Evolutionary conservation across 2,329 filamentous ascomycete genomes (phyloP).

Genomic region (Xylaria hypoxylon): DNA sequence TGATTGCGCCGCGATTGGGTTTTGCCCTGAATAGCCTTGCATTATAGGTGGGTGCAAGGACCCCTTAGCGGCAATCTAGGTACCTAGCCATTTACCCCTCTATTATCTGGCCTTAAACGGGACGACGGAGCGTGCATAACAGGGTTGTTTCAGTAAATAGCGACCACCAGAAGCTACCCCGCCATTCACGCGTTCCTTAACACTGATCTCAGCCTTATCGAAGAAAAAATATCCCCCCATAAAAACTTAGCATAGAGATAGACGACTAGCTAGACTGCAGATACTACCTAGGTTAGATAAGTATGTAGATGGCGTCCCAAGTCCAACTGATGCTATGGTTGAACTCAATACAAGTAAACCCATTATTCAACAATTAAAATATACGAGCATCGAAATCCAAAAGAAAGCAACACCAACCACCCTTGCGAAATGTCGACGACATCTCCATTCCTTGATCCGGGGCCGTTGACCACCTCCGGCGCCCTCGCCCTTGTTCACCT

Average conservation of each 20-base stretch:
- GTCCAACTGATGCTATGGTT: too few relatives aligned
- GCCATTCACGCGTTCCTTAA: constrained; percentile 31
- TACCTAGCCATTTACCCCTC: too few relatives aligned
- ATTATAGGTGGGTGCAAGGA: constrained; percentile 7
- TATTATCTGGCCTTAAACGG: background rate
- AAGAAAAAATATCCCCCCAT: background rate
- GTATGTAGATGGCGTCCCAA: too few relatives aligned
- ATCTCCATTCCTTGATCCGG: constrained; percentile 85
- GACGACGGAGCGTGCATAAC: background rate
- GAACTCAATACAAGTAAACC: too few relatives aligned
- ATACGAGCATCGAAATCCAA: background rate
- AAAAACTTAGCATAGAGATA: too few relatives aligned
- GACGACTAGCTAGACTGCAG: too few relatives aligned
- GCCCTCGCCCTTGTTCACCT: constrained; percentile 87
- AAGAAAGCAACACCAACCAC: background rate
- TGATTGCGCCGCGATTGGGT: constrained; percentile 26
- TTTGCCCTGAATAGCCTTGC: constrained; percentile 28
- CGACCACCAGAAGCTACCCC: constrained; percentile 33
- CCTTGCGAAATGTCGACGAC: constrained; percentile 51
- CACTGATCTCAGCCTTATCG: constrained; percentile 18
- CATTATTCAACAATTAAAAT: background rate
- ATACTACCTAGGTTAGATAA: too few relatives aligned
- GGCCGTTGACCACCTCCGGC: constrained; percentile 69
- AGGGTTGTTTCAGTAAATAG: too few relatives aligned
- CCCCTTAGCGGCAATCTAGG: constrained; percentile 16